Evolutionary conservation across 1,284 basidiomycete genomes (phyloP).

Genomic region (Afroboletus lepidellus): DNA sequence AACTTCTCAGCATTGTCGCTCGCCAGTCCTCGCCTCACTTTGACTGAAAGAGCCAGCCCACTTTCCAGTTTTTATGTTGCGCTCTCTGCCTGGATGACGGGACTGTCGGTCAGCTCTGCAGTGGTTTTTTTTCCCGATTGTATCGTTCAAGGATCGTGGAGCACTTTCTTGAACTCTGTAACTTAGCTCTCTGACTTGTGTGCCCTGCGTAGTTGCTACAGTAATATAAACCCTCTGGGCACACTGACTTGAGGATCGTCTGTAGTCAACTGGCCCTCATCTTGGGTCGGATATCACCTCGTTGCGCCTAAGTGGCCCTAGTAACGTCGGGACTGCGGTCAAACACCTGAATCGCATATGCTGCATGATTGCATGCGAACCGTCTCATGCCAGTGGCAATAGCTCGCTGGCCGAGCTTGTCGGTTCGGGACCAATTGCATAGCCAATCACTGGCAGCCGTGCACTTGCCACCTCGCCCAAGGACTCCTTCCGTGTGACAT

Average conservation of each 20-base stretch:
- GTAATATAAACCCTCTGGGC: not conserved
- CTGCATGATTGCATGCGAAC: not conserved
- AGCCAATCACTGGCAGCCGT: too few species aligned
- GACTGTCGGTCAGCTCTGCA: not conserved
- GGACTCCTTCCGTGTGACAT: not conserved
- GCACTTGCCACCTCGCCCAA: too few species aligned
- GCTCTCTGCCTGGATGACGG: not conserved
- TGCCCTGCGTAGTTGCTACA: not conserved
- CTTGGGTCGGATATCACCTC: too few species aligned
- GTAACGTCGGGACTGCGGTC: too few species aligned
- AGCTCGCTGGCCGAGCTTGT: too few species aligned
- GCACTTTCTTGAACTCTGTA: constrained; percentile 6
- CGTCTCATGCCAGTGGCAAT: not conserved
- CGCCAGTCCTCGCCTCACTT: not conserved
- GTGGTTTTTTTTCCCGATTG: not conserved
- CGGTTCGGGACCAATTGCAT: too few species aligned
- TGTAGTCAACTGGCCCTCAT: too few species aligned
- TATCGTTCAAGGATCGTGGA: not conserved
- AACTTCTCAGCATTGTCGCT: not conserved
- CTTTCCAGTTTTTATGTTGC: not conserved
- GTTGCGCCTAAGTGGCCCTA: too few species aligned
- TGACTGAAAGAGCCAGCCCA: not conserved
- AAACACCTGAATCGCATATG: too few species aligned
- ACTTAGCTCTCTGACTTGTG: not conserved
- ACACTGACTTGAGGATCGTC: not conserved